Percentiles rank a stretch among this genome's conserved stretches.
phyloP scores from a whole-genome alignment of 1,284 basidiomycete species.

The Malassezia furfur region DNA sequence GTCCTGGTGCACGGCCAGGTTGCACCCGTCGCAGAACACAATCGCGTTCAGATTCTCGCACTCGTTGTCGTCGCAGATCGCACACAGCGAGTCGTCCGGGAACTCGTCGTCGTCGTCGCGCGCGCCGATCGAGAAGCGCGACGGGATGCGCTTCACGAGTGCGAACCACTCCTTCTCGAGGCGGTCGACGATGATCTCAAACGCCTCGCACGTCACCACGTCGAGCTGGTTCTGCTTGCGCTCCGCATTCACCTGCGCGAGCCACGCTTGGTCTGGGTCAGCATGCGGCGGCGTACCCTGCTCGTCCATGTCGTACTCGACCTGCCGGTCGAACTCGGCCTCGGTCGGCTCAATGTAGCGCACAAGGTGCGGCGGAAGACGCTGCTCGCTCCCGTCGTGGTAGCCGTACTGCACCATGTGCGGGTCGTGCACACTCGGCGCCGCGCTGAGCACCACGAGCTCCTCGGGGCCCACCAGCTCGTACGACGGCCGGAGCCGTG shows the following conservation, averaged over 20 bases:
- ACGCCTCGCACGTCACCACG: conserved; percentile 60
- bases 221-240: conserved; percentile 69
- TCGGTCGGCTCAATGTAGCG: conserved; percentile 89
- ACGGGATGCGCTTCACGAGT: conserved; percentile 33
- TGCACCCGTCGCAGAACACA: conserved; percentile 98
- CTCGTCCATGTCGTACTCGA: conserved; percentile 99
- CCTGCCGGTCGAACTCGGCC: conserved; percentile 77
- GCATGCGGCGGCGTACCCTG: conserved; percentile 59
- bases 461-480: conserved; percentile 32
- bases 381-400: conserved; percentile 69
- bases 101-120: conserved; percentile 21
- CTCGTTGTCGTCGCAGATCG: conserved; percentile 94
- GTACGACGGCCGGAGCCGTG: conserved; percentile 23
- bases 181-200: conserved; percentile 93
- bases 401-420: conserved; percentile 39
- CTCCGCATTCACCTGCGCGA: conserved; percentile 73
- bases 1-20: conserved; percentile 97
- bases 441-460: conserved; percentile 19
- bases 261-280: conserved; percentile 78
- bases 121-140: conserved; percentile 21
- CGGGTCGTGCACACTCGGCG: conserved; percentile 28
- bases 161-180: conserved; percentile 96
- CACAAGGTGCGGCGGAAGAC: conserved; percentile 73
- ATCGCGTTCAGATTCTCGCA: conserved; percentile 98
- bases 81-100: conserved; percentile 62